Evolutionary conservation across 768 basidiomycete species (phyloP).

Genomic region (Amanita inopinata): DNA sequence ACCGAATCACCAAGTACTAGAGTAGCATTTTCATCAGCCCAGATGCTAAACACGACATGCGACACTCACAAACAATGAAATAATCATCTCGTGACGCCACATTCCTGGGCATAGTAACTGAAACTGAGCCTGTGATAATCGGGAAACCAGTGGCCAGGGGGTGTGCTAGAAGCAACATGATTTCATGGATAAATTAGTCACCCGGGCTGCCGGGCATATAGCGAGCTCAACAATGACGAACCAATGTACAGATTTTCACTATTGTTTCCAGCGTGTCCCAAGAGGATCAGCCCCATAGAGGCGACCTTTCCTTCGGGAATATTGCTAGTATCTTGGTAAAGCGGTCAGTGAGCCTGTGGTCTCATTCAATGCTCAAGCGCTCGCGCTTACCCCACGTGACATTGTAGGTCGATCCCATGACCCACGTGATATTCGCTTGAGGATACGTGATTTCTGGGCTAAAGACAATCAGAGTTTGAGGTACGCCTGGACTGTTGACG

Average conservation of each 20-base stretch:
- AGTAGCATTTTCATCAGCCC: not conserved
- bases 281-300: conserved; percentile 29
- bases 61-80: conserved; percentile 18
- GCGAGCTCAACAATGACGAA: conserved; percentile 16
- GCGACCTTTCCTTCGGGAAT: conserved; percentile 28
- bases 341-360: not conserved
- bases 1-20: conserved; percentile 24
- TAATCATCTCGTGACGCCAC: conserved; percentile 16
- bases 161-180: conserved; percentile 12
- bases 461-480: conserved; percentile 19
- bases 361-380: not conserved
- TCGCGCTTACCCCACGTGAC: conserved; percentile 29
- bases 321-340: conserved; percentile 14
- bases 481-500: not conserved
- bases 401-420: conserved; percentile 18
- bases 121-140: conserved; percentile 12
- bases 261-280: conserved; percentile 25
- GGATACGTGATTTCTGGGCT: conserved; percentile 32
- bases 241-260: conserved; percentile 41
- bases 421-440: conserved; percentile 21
- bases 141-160: conserved; percentile 20
- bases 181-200: not conserved
- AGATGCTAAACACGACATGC: not conserved
- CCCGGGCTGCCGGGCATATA: too few species aligned
- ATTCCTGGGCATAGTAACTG: conserved; percentile 12